phyloP scores from a whole-genome alignment of 805 yeast species.

The Phaffomyces opuntiae region DNA sequence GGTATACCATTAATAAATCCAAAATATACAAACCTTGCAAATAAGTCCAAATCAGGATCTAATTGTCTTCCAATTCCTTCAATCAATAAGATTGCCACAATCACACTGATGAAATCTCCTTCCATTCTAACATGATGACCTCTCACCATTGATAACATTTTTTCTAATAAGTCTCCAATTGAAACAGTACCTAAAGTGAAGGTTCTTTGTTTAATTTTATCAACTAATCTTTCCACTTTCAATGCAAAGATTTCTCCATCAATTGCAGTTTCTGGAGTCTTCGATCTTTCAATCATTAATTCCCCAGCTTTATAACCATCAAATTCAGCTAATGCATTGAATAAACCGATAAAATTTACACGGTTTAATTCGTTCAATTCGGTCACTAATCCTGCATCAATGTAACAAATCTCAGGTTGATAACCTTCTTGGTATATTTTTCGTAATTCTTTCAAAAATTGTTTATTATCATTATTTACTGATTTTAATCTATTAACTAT shows the following conservation, averaged over 20 bases:
- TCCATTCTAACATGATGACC: slow-evolving; percentile 96
- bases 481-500: slow-evolving; percentile 17
- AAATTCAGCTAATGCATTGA: slow-evolving; percentile 81
- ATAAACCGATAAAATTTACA: slow-evolving; percentile 80
- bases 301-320: slow-evolving; percentile 96
- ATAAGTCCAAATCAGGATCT: slow-evolving; percentile 87
- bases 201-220: slow-evolving; percentile 75
- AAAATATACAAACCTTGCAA: slow-evolving; percentile 84
- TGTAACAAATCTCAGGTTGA: slow-evolving; percentile 79
- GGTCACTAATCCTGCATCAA: slow-evolving; percentile 92
- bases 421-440: slow-evolving; percentile 49
- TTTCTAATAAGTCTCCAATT: slow-evolving; percentile 84
- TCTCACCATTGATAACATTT: slow-evolving; percentile 86
- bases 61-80: slow-evolving; percentile 95
- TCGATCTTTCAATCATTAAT: slow-evolving; percentile 88
- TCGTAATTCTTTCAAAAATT: slow-evolving; percentile 42
- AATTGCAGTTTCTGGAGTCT: slow-evolving; percentile 89
- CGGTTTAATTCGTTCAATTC: slow-evolving; percentile 75
- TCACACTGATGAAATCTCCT: slow-evolving; percentile 90
- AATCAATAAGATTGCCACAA: slow-evolving; percentile 82
- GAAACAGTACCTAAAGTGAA: slow-evolving; percentile 89
- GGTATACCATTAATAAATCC: slow-evolving; percentile 29
- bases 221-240: slow-evolving; percentile 79
- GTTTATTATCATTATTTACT: slow-evolving; percentile 21
- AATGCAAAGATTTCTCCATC: slow-evolving; percentile 80